Evolutionary conservation across 306 rosid genomes (phyloP).

Genomic region (Malus orientalis): DNA sequence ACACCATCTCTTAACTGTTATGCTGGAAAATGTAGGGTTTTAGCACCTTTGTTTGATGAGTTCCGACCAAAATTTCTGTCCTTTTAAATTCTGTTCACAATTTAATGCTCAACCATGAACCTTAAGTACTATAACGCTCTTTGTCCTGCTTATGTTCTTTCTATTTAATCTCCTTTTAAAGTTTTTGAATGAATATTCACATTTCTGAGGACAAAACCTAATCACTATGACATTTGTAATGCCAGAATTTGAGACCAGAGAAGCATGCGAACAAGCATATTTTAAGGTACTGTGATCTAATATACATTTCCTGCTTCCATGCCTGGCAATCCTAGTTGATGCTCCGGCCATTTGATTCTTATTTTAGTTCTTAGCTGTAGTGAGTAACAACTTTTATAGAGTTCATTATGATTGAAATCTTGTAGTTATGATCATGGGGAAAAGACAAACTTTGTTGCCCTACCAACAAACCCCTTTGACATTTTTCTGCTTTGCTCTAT

Average conservation of each 20-base stretch:
- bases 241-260: slow-evolving; percentile 72
- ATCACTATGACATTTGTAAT: slow-evolving; percentile 7
- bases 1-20: background rate
- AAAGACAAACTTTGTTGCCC: background rate
- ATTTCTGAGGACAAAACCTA: slow-evolving; percentile 9
- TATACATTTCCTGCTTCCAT: background rate
- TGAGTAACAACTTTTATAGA: background rate
- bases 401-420: background rate
- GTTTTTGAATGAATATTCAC: background rate
- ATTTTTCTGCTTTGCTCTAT: background rate
- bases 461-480: background rate
- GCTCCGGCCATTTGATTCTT: background rate
- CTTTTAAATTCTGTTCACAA: background rate
- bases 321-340: background rate
- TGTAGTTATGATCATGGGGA: background rate
- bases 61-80: background rate
- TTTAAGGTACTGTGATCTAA: slow-evolving; percentile 58
- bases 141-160: background rate
- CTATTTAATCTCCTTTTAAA: background rate
- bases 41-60: background rate
- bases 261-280: slow-evolving; percentile 85
- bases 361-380: background rate
- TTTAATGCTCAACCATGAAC: background rate
- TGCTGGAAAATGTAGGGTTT: background rate
- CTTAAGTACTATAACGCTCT: background rate